phyloP scores from a whole-genome alignment of 805 yeast genomes.

The Sporopachydermia lactativora region DNA sequence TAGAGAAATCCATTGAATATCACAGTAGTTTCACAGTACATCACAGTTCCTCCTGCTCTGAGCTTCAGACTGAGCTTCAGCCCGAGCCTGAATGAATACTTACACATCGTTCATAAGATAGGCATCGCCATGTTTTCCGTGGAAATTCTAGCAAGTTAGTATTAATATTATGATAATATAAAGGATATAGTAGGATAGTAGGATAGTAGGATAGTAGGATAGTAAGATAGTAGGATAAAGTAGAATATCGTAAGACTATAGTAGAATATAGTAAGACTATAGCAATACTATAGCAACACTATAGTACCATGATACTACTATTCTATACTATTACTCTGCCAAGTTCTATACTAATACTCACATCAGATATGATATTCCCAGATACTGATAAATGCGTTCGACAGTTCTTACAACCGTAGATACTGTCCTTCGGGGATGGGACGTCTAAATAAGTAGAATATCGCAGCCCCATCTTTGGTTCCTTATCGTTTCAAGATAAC shows the following conservation, averaged over 20 bases:
- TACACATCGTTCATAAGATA: constrained; percentile 33
- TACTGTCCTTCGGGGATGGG: constrained; percentile 14
- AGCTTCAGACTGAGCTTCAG: no score
- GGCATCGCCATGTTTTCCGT: constrained; percentile 46
- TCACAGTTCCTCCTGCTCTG: no score
- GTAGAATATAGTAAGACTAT: background rate
- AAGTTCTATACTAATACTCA: constrained; percentile 6
- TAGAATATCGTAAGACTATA: background rate
- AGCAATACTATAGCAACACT: background rate
- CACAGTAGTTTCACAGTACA: no score
- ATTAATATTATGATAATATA: constrained; percentile 13
- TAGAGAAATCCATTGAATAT: background rate
- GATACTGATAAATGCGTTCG: constrained; percentile 26
- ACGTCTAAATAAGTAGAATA: constrained; percentile 28
- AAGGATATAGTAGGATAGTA: background rate
- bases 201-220: constrained; percentile 9
- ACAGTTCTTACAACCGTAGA: constrained; percentile 27
- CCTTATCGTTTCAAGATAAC: no score
- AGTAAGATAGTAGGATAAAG: background rate
- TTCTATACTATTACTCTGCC: constrained; percentile 6
- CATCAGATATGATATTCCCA: constrained; percentile 24
- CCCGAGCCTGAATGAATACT: no score
- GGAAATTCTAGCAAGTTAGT: constrained; percentile 26
- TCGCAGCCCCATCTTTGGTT: constrained; percentile 31
- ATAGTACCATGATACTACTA: constrained; percentile 8